A percentile compares a stretch with the other conserved stretches of the same genome.
phyloP scores from a whole-genome alignment of 352 stramenopile genomes.

The Hyaloperonospora arabidopsidis region DNA sequence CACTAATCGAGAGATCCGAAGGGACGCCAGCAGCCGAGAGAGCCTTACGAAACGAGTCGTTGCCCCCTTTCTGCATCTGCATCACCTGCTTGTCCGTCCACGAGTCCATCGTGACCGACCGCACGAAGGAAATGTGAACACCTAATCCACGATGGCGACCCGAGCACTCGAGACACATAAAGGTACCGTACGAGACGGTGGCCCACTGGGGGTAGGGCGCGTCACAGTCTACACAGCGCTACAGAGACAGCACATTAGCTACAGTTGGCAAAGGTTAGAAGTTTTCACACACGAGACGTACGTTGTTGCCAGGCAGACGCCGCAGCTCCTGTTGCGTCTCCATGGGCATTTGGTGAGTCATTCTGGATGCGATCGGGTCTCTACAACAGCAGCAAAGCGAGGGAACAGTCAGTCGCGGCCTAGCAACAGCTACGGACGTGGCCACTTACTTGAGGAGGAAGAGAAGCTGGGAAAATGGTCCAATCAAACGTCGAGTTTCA shows the following conservation, averaged over 20 bases:
- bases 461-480: slow-evolving; percentile 3
- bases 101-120: slow-evolving; percentile 81
- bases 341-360: slow-evolving; percentile 78
- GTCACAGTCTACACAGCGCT: slow-evolving; percentile 91
- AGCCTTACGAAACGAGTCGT: slow-evolving; percentile 58
- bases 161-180: slow-evolving; percentile 94
- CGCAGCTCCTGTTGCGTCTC: slow-evolving; percentile 82
- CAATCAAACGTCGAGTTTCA: no score
- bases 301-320: slow-evolving; percentile 76
- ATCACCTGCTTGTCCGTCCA: slow-evolving; percentile 84
- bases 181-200: slow-evolving; percentile 91
- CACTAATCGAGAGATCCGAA: slow-evolving; percentile 61
- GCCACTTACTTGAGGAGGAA: slow-evolving; percentile 9
- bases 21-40: slow-evolving; percentile 61
- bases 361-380: slow-evolving; percentile 9
- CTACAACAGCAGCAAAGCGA: neutral
- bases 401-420: neutral
- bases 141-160: slow-evolving; percentile 87
- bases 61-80: slow-evolving; percentile 77
- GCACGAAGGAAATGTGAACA: slow-evolving; percentile 91
- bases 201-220: slow-evolving; percentile 92
- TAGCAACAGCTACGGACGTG: neutral
- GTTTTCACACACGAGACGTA: slow-evolving; percentile 25
- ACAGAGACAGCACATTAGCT: slow-evolving; percentile 5
- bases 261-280: neutral